Base-by-base conservation (phyloP, 352 stramenopile genomes). In the Pythium folliculosum region DNA sequence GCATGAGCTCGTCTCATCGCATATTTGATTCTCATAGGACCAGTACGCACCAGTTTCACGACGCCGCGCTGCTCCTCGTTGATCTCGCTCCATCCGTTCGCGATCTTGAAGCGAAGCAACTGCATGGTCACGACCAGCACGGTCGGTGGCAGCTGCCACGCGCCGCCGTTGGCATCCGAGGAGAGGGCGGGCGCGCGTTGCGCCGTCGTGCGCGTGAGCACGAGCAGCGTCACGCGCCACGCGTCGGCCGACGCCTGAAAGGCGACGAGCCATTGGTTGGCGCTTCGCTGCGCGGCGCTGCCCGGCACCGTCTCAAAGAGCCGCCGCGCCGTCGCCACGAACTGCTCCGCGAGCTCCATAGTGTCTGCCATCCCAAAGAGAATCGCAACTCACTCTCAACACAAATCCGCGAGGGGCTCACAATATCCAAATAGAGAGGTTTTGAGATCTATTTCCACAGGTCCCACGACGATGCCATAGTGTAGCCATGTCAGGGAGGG, bases 231-330 rank as follows among this genome's bases (percentile, higher is more conserved):
- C 5, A 80, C 77, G 19, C 73, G 63, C 82, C 85, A 91, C 44
- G 81, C 82, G 38, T 90, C 77, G 16, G 80, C 70, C 3, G 71
- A 71, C n/a, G 12, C 45, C 74, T 93, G 83, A 58, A 91, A 86
- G 44, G 71, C 57, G 65, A 93, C 80, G 37, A 93, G 79, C 85
- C 85, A 93, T 23, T 74, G 54, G 55, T 91, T 91, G n/a, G 85
- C 85, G 25, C 69, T 70, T 35, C 67, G 71, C 61, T 91, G 83
- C 56, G 76, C 81, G 9, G 21, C 54, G 51, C 85, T 87, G 47
- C 83, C 85, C 0, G 83, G 71, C 19, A 59, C 69, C 27, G 82
- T 84, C 58, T 91, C 81, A 27, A 93, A 90, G 61, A 93, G 83
- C 70, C 86, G 69, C 38, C 75, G 72, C 60, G 83, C 80, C 52